Evolutionary conservation across 2,329 filamentous ascomycete species (phyloP).

Genomic region (Nigrospora osmanthi): DNA sequence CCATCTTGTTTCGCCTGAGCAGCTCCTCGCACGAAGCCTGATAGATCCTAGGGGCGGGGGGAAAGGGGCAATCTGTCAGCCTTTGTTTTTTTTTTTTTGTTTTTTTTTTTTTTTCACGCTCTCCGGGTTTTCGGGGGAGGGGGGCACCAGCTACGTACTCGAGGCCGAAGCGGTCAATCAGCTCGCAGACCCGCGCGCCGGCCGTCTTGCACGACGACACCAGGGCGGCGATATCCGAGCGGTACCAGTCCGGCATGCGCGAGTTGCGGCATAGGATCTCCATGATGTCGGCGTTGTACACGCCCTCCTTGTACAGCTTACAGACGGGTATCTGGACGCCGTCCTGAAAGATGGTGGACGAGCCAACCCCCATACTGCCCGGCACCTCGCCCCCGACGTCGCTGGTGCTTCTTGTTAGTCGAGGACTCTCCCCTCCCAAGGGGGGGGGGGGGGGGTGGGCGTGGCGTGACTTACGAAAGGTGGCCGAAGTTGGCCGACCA

Average conservation of each 20-base stretch:
- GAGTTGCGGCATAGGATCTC: constrained; percentile 39
- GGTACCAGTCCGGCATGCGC: constrained; percentile 38
- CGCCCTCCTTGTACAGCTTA: constrained; percentile 35
- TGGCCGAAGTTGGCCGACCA: constrained; percentile 44
- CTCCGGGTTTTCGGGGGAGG: too few relatives aligned
- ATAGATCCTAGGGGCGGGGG: constrained; percentile 21
- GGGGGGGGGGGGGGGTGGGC: background rate
- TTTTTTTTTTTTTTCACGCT: too few relatives aligned
- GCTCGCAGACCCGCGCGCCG: constrained; percentile 32
- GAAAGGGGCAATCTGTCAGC: background rate
- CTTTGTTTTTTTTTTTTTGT: too few relatives aligned
- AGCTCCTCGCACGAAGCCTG: constrained; percentile 35
- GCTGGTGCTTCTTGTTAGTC: background rate
- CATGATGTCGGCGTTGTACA: constrained; percentile 33
- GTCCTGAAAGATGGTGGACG: constrained; percentile 38
- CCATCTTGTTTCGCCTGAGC: constrained; percentile 32
- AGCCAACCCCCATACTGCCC: constrained; percentile 41
- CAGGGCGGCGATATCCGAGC: constrained; percentile 36
- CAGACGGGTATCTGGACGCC: constrained; percentile 40
- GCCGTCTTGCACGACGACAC: constrained; percentile 37
- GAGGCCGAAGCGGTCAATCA: constrained; percentile 33
- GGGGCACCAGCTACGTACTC: constrained; percentile 11
- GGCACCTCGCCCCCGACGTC: constrained; percentile 37
- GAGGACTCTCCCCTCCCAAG: background rate
- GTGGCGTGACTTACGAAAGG: constrained; percentile 20